phyloP scores from a whole-genome alignment of 2,329 filamentous ascomycete genomes.

The Microsporum canis region DNA sequence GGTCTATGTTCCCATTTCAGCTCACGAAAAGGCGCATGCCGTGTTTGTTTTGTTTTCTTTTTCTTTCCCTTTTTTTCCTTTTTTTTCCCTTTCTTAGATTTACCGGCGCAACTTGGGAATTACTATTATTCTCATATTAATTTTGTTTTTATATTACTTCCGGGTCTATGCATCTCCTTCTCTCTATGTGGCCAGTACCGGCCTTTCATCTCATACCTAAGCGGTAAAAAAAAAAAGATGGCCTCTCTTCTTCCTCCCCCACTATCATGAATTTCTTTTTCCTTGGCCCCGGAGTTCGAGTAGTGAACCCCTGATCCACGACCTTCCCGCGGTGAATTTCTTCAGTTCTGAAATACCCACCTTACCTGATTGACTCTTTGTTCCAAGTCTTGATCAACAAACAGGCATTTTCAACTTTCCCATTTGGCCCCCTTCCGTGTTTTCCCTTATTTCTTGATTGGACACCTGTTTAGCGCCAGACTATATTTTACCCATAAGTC shows the following conservation, averaged over 20 bases:
- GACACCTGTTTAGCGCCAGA: not conserved
- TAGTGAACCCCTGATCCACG: not conserved
- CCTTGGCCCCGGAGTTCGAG: not conserved
- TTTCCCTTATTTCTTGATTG: not conserved
- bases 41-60: not conserved
- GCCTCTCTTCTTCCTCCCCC: not conserved
- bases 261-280: not conserved
- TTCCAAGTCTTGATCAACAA: not conserved
- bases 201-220: not conserved
- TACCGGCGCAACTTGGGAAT: not conserved
- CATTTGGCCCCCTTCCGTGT: constrained; percentile 3
- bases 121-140: not conserved
- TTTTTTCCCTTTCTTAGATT: not conserved
- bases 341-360: not conserved
- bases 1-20: not conserved
- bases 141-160: not conserved
- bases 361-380: not conserved
- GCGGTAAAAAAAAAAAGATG: not conserved
- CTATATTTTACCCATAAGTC: not conserved
- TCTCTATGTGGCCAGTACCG: not conserved
- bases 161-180: not conserved
- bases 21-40: not conserved
- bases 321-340: not conserved
- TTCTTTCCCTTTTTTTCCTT: not conserved
- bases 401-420: not conserved